Evolutionary conservation across 495 filamentous ascomycete species (phyloP).

Genomic region (Rostrohypoxylon terebratum): DNA sequence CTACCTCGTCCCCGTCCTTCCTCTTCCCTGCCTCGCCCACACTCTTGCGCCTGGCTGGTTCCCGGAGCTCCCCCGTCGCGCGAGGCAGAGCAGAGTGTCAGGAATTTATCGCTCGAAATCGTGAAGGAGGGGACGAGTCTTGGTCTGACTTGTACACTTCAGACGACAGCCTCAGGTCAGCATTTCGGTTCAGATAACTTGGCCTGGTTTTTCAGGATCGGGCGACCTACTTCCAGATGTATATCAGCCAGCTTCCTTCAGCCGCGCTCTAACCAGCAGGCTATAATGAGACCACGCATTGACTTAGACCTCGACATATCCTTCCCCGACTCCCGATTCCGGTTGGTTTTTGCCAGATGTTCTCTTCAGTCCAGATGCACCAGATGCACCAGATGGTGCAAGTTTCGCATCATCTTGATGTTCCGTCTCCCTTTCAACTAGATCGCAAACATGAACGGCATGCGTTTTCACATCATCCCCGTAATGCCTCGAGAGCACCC

Average conservation of each 20-base stretch:
- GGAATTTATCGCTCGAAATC: conserved; percentile 11
- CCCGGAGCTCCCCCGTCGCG: conserved; percentile 39
- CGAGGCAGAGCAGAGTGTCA: conserved; percentile 40
- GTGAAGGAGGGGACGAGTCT: conserved; percentile 17
- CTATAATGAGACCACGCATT: conserved; percentile 53
- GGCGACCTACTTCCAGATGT: conserved; percentile 34
- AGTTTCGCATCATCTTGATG: conserved; percentile 51
- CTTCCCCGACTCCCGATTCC: conserved; percentile 31
- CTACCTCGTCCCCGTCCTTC: conserved; percentile 5
- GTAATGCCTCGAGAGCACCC: conserved; percentile 29
- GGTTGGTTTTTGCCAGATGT: conserved; percentile 50
- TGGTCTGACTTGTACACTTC: conserved; percentile 16
- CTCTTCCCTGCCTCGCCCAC: conserved; percentile 43
- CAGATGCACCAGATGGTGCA: conserved; percentile 65
- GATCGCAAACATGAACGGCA: conserved; percentile 50
- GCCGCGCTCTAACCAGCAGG: conserved; percentile 54
- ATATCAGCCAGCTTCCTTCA: conserved; percentile 47
- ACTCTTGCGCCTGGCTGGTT: conserved; percentile 37
- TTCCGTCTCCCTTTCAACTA: conserved; percentile 46
- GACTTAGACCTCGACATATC: conserved; percentile 35
- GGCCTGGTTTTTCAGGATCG: conserved; percentile 20
- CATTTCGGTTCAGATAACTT: conserved; percentile 18
- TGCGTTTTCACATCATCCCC: conserved; percentile 46
- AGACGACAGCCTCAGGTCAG: conserved; percentile 30
- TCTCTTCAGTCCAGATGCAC: conserved; percentile 60